These are phyloP conservation scores for Entelexis sorbosivorans DNA, from an alignment of 1,139 yeast species.

Conservation along the genomic window DNA sequence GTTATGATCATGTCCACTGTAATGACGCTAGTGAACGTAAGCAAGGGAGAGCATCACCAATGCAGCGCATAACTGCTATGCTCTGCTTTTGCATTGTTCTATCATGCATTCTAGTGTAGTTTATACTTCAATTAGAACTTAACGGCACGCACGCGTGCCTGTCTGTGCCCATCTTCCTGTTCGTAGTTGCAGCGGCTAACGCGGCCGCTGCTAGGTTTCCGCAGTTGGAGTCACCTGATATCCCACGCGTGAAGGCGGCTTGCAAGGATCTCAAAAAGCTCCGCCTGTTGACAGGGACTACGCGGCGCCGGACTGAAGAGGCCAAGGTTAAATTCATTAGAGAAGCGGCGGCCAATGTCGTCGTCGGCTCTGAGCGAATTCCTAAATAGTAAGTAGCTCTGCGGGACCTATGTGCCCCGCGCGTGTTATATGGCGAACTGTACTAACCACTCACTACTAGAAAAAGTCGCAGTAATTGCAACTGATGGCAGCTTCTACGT, in stretches of 20 bases:
- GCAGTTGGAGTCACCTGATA: not conserved
- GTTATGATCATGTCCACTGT: slow-evolving; percentile 71
- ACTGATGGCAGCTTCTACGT: slow-evolving; percentile 56
- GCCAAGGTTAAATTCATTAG: not conserved
- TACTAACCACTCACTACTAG: slow-evolving; percentile 21
- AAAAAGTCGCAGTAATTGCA: slow-evolving; percentile 60
- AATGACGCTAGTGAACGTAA: slow-evolving; percentile 53
- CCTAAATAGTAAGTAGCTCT: slow-evolving; percentile 29
- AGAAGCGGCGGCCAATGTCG: slow-evolving; percentile 9
- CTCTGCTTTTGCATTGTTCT: too few species aligned
- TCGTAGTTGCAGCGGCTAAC: too few species aligned
- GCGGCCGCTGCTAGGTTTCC: too few species aligned
- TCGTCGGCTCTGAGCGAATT: slow-evolving; percentile 31
- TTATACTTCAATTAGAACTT: too few species aligned
- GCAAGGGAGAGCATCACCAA: slow-evolving; percentile 27
- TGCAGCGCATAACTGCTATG: slow-evolving; percentile 14
- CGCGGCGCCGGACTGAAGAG: not conserved
- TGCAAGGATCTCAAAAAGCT: not conserved
- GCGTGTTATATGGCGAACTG: not conserved
- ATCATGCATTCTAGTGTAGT: not conserved
- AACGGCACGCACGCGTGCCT: too few species aligned
- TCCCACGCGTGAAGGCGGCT: not conserved
- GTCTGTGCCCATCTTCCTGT: too few species aligned
- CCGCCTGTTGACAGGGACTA: not conserved
- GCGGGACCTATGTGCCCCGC: not conserved